Conservation (phyloP, 345 rosid genomes). For the Rhizophora mangle region DNA sequence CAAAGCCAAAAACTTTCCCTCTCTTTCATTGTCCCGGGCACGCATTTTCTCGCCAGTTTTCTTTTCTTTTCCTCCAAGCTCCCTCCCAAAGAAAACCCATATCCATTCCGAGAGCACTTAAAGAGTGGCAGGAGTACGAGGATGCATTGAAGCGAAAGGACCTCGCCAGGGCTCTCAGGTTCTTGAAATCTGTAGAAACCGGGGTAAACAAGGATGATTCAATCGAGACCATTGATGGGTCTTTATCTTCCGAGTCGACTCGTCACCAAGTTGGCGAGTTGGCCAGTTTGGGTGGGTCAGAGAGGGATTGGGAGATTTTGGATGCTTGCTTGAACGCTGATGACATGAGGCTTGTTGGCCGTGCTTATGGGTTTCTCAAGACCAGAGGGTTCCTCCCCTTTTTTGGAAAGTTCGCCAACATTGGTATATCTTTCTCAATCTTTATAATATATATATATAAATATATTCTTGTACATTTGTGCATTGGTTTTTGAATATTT, state of each 20-base stretch:
- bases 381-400: conserved; percentile 59
- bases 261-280: conserved; percentile 29
- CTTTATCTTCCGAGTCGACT: conserved; percentile 19
- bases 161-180: conserved; percentile 74
- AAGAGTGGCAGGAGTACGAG: conserved; percentile 82
- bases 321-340: conserved; percentile 91
- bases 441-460: not conserved
- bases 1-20: conserved; percentile 2
- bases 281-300: conserved; percentile 31
- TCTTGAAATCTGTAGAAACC: conserved; percentile 53
- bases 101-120: conserved; percentile 42
- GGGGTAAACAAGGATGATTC: conserved; percentile 17
- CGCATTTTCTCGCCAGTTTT: conserved; percentile 10
- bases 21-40: conserved; percentile 4
- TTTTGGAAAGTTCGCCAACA: conserved; percentile 67
- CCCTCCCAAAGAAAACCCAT: conserved; percentile 2
- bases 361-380: conserved; percentile 63
- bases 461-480: not conserved
- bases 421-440: conserved; percentile 38
- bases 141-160: conserved; percentile 85
- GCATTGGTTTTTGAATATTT: not conserved
- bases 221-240: conserved; percentile 10
- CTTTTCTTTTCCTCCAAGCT: conserved; percentile 13
- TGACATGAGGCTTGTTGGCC: conserved; percentile 78
- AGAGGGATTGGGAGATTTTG: conserved; percentile 76